A percentile compares a stretch with the other conserved stretches of the same genome.
Conservation (phyloP, 306 rosid genomes). For the Dicorynia guianensis region DNA sequence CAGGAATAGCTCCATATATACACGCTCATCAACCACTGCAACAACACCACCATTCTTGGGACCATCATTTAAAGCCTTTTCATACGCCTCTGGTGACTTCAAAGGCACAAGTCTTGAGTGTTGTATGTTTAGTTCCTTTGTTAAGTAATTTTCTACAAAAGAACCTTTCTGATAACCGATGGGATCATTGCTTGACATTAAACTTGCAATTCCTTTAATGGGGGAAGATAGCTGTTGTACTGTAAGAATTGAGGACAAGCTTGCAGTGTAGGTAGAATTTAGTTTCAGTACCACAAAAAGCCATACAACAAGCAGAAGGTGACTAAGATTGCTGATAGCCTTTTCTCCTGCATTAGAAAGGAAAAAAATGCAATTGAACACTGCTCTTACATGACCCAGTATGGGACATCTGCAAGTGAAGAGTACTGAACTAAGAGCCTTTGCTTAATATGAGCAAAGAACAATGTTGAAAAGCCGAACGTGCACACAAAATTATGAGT, state of each 20-base stretch:
- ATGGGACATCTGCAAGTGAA: background rate
- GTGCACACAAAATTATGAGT: conserved; percentile 19
- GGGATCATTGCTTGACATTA: conserved; percentile 48
- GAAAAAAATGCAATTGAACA: background rate
- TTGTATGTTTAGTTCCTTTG: conserved; percentile 48
- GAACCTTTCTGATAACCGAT: conserved; percentile 69
- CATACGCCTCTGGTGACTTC: conserved; percentile 47
- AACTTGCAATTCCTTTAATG: conserved; percentile 59
- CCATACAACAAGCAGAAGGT: conserved; percentile 63
- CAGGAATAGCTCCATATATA: conserved; percentile 66
- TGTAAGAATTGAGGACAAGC: conserved; percentile 70
- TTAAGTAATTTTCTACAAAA: conserved; percentile 50
- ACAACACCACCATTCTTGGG: conserved; percentile 65
- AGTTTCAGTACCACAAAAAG: conserved; percentile 68
- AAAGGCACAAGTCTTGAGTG: conserved; percentile 62
- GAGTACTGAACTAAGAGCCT: background rate
- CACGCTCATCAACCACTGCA: conserved; percentile 63
- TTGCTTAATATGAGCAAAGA: conserved; percentile 66
- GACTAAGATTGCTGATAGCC: conserved; percentile 64
- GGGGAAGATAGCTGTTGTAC: conserved; percentile 62
- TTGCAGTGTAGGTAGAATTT: conserved; percentile 71
- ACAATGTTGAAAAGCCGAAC: conserved; percentile 60
- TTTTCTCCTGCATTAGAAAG: conserved; percentile 52
- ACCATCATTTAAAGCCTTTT: conserved; percentile 55
- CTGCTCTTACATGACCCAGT: background rate